phyloP scores from a whole-genome alignment of 2,329 filamentous ascomycete species.

The Hymenoscyphus albidus region DNA sequence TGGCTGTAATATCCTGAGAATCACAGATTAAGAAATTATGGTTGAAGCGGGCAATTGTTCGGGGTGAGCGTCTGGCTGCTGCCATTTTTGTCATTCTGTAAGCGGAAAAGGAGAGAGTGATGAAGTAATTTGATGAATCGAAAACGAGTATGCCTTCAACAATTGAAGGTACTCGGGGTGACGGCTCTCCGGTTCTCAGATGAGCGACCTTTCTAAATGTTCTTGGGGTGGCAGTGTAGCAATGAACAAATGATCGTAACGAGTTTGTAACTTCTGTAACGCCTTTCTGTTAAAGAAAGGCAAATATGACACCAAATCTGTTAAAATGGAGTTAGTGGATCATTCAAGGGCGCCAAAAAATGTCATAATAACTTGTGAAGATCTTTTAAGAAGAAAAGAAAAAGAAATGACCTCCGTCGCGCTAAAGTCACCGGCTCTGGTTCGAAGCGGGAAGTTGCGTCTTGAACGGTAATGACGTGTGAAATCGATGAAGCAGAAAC shows the following conservation, averaged over 20 bases:
- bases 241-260: too few species aligned
- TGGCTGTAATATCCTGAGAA: slow-evolving; percentile 1
- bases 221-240: too few species aligned
- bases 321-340: too few species aligned
- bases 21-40: slow-evolving; percentile 7
- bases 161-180: too few species aligned
- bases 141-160: not conserved
- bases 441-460: not conserved
- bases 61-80: slow-evolving; percentile 13
- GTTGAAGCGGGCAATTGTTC: slow-evolving; percentile 13
- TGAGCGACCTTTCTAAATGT: too few species aligned
- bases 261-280: too few species aligned
- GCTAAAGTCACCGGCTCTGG: not conserved
- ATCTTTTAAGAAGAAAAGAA: not conserved
- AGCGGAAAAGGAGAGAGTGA: not conserved
- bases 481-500: not conserved
- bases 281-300: too few species aligned
- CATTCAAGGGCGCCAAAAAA: not conserved
- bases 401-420: not conserved
- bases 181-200: too few species aligned
- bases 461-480: not conserved
- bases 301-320: too few species aligned
- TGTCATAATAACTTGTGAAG: not conserved
- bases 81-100: not conserved
- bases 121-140: not conserved